Conservation (phyloP, 306 rosid species). For the Quercus bicolor region DNA sequence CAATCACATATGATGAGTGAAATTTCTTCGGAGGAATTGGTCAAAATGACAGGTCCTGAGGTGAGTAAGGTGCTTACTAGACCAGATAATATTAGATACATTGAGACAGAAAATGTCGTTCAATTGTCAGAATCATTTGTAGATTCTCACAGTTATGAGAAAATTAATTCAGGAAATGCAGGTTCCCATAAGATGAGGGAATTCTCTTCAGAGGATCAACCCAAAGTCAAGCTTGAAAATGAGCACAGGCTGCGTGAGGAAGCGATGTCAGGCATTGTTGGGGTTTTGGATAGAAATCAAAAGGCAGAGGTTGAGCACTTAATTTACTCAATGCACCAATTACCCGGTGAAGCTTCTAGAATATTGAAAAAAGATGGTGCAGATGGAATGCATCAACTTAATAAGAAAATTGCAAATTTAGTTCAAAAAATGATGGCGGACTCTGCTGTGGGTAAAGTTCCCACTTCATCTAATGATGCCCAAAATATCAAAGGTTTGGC, state of each 20-base stretch:
- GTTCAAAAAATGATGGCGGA: not conserved
- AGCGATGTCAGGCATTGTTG: not conserved
- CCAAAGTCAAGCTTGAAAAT: not conserved
- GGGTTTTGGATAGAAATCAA: not conserved
- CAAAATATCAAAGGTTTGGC: not conserved
- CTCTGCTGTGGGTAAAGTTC: slow-evolving; percentile 9
- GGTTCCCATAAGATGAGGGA: not conserved
- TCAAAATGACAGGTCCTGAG: not conserved
- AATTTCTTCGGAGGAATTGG: not conserved
- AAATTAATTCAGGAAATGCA: not conserved
- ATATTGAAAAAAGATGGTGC: slow-evolving; percentile 1
- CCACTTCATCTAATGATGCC: not conserved
- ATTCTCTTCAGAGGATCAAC: slow-evolving; percentile 1
- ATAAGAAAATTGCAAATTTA: not conserved
- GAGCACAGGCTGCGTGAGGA: not conserved
- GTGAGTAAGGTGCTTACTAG: not conserved
- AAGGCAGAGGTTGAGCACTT: not conserved
- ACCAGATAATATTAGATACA: not conserved
- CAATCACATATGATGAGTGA: not conserved
- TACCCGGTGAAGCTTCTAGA: slow-evolving; percentile 9
- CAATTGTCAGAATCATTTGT: not conserved
- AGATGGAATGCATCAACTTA: not conserved
- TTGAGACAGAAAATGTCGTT: not conserved
- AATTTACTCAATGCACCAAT: not conserved
- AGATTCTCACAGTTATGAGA: slow-evolving; percentile 5